Conservation (phyloP, 805 yeast species). For the Ascoidea rubescens region DNA sequence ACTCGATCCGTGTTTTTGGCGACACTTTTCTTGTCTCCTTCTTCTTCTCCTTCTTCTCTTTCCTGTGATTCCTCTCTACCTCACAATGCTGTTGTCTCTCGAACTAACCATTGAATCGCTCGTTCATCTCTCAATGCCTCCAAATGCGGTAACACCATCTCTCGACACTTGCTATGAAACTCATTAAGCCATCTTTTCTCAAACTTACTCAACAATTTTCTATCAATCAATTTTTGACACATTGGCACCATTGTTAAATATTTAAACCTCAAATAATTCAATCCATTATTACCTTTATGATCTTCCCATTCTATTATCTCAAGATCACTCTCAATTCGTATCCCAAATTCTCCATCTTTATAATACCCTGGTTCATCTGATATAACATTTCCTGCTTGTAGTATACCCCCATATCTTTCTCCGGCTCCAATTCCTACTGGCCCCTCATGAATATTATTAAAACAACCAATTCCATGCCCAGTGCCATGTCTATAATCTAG, state of each 20-base stretch:
- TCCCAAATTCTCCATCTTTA: constrained; percentile 45
- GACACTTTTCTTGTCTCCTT: too few relatives aligned
- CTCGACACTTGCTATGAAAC: constrained; percentile 35
- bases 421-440: constrained; percentile 41
- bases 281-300: constrained; percentile 23
- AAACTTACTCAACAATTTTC: constrained; percentile 25
- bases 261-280: constrained; percentile 34
- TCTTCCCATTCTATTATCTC: constrained; percentile 34
- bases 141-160: constrained; percentile 24
- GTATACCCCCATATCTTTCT: constrained; percentile 34
- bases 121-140: constrained; percentile 28
- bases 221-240: constrained; percentile 36
- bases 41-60: too few relatives aligned
- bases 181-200: constrained; percentile 36
- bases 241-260: constrained; percentile 47
- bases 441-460: constrained; percentile 47
- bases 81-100: constrained; percentile 37
- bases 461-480: constrained; percentile 53
- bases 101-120: constrained; percentile 58
- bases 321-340: constrained; percentile 28
- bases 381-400: constrained; percentile 36
- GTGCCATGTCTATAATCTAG: constrained; percentile 53
- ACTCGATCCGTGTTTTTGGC: too few relatives aligned
- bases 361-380: constrained; percentile 55
- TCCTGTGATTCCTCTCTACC: too few relatives aligned